Evolutionary conservation across 139 green algal genomes (phyloP), one percentile per base, ranked within the genome.

Genomic region (Tetradesmus obliquus): DNA sequence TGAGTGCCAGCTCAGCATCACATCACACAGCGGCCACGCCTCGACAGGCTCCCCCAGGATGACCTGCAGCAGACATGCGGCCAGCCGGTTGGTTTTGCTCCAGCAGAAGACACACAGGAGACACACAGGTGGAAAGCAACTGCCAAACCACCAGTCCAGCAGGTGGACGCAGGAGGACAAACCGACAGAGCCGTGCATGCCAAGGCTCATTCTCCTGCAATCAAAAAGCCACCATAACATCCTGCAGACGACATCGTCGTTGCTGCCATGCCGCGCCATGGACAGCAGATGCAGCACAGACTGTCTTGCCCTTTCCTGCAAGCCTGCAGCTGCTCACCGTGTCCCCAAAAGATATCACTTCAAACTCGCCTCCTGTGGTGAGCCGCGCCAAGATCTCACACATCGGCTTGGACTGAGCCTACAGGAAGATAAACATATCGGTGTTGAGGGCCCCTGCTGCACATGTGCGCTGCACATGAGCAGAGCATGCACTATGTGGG

Each of bases 1-100:
- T 45, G 32, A 45, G 95, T 99, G 97, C 97, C 99, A 99, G 55
- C 95, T 96, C 81, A 99, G 96, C 83, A 99, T 91, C 84, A 94
- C 97, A 71, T 99, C 96, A 45, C 95, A 97, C 13, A 95, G 74
- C 1, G 98, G 98, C 98, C 98, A 99, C 54, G 98, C 94, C 53
- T 99, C 96, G 7, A 99, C 92, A 0, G 96, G 94, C 89, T 97
- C 90, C 57, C 98, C 93, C 66, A 99, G 86, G 74, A 99, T 99
- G 62, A 94, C 84, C 17, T 94, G 88, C 8, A 8, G 57, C 55
- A 45, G 19, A 69, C 17, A 71, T 9, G 6, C 82, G 20, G 53
- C 82, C 15, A 76, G 8, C 3, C 32, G 32, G 32, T 45, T 45
- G 32, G 32, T 45, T 45, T 45, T 45, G 32, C 32, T 45, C 32